Base-by-base conservation (phyloP, 257 asterid species). In the Nicotiana undulata region DNA sequence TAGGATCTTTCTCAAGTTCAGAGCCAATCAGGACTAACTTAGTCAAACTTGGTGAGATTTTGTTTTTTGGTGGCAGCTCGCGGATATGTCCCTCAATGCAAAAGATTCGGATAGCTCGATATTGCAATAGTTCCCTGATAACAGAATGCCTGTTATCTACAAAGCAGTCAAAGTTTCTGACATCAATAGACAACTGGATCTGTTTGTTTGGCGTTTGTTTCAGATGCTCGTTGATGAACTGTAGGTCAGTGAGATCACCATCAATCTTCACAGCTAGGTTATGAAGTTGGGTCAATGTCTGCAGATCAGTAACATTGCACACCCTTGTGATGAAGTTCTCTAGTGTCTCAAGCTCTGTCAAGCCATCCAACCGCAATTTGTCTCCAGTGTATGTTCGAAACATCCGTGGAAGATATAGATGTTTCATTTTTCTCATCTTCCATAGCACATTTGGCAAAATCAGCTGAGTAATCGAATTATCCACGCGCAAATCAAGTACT, bases 271-370 rank as follows among this genome's bases (percentile, higher is more conserved):
- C 60, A 9, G 1, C 26, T 8, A 81, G 29, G 17, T 20, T 22
- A 15, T 72, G 83, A 13, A 84, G 83, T 53, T 70, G 72, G 17
- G 37, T 28, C 24, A 81, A 26, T 17, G 60, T 81, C 28, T 31
- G 22, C 49, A 85, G 59, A 26, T 56, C 77, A 20, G 60, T 13
- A n/a, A 49, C 37, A 49, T 37, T 32, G 32, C 53, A 66, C 10
- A 9, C 0, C 1, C 0, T 8, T 29, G 51, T 56, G 6, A 12
- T 0, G 53, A 84, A 77, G 32, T 49, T 17, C 8, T 74, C 59
- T 2, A 85, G 63, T 2, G 79, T 61, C 81, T 85, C 85, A 12
- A 85, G 55, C 24, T 52, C 81, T 12, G 20, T 32, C 72, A 84
- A 77, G 16, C 80, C 78, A 8, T 63, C 83, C 51, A 81, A 63